Base-by-base conservation (phyloP, 2,329 filamentous ascomycete genomes). In the Amauroascus verrucosus region DNA sequence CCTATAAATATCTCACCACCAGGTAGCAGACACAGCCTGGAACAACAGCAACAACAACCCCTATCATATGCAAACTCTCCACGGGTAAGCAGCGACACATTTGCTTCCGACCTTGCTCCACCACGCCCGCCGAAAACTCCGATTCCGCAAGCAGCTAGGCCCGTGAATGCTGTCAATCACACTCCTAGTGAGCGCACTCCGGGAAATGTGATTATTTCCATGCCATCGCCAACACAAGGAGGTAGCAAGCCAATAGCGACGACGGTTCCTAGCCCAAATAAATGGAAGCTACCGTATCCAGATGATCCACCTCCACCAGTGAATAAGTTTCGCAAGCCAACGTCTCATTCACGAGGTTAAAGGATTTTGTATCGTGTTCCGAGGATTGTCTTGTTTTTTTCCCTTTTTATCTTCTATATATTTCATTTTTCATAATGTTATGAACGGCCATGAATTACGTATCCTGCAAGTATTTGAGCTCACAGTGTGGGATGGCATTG, bases 281-380 rank as follows among this genome's bases (percentile, higher is more conserved):
- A 48, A 59, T 61, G 52, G 41, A 60, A 67, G 7, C 77, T 87
- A 32, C 89, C 89, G 0, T 96, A 96, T 66, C 91, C 91, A 0
- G 71, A 87, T 46, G 85, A 94, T 62, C 84, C 85, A 26, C 90
- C 91, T 16, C 91, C 91, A 2, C 75, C 80, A 6, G 88, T 94
- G 6, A 94, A 95, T 63, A 86, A 88, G 78, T 83, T 85, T 43
- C 81, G 84, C 60, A 96, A 96, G 68, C 91, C 91, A 0, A 84
- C 86, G 47, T 26, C 41, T 28, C 87, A 56, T 41, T 13, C 54
- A 18, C 30, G 46, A 14, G 24, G 6, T 20, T 54, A 24, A n/a
- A 3, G 32, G 18, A 8, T 45, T 30, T 13, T 45, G 6, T 7
- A 13, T 35, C 6, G 14, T 13, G 8, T 35, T 40, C 18, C 20